Percentiles rank a stretch among this genome's conserved stretches.
Conservation (phyloP, 129 eudicot species). For the Pseudognaphalium luteoalbum region DNA sequence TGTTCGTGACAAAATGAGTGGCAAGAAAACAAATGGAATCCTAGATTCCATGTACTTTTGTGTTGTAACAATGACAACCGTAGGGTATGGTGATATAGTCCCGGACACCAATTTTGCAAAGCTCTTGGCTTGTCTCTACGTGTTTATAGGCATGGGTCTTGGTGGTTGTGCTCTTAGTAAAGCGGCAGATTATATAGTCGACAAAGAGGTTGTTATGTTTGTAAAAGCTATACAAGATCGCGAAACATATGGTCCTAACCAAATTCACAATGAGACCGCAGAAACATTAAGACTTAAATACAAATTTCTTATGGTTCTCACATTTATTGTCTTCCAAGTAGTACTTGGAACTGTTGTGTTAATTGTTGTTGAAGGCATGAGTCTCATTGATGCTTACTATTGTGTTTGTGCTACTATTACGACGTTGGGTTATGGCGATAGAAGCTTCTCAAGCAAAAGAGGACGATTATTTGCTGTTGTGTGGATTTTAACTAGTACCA, state of each 20-base stretch:
- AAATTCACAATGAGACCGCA: constrained; percentile 46
- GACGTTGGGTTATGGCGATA: constrained; percentile 82
- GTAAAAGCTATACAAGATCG: constrained; percentile 58
- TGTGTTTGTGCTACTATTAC: constrained; percentile 77
- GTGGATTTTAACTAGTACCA: constrained; percentile 71
- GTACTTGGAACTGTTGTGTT: constrained; percentile 52
- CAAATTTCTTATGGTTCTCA: constrained; percentile 46
- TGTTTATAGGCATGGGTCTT: constrained; percentile 69
- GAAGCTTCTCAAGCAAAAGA: constrained; percentile 57
- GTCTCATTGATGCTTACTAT: constrained; percentile 65
- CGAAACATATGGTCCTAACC: constrained; percentile 37
- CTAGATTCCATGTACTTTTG: constrained; percentile 75
- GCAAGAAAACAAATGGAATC: constrained; percentile 58
- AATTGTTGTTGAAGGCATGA: constrained; percentile 42
- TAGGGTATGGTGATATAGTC: constrained; percentile 85
- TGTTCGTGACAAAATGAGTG: constrained; percentile 53
- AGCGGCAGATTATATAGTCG: constrained; percentile 75
- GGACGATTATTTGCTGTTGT: constrained; percentile 74
- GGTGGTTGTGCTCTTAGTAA: constrained; percentile 70
- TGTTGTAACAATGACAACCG: constrained; percentile 87
- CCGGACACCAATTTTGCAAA: constrained; percentile 64
- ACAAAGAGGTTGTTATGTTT: constrained; percentile 56
- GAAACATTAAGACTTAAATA: constrained; percentile 48
- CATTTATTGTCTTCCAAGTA: constrained; percentile 43
- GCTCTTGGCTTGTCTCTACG: constrained; percentile 60